phyloP scores from a whole-genome alignment of 768 basidiomycete species.

The Termitomyces sp. region DNA sequence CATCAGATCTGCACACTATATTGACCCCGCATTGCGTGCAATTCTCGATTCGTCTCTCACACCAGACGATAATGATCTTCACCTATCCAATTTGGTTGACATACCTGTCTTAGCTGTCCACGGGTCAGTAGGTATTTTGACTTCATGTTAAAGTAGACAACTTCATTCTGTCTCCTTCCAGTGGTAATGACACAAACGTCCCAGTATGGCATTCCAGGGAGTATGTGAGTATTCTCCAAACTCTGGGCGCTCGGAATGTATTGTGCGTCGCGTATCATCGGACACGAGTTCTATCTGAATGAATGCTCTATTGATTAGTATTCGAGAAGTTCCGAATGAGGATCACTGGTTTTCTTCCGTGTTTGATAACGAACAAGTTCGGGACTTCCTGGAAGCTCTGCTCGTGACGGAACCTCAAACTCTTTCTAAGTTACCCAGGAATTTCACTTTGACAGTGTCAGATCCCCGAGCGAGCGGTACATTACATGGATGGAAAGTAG shows the following conservation, averaged over 20 bases:
- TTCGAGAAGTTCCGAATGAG: constrained; percentile 54
- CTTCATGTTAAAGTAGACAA: background rate
- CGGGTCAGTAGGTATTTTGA: constrained; percentile 45
- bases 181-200: constrained; percentile 80
- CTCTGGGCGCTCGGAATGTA: constrained; percentile 46
- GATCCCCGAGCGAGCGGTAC: constrained; percentile 65
- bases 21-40: constrained; percentile 68
- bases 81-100: constrained; percentile 70
- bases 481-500: constrained; percentile 65
- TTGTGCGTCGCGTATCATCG: constrained; percentile 29
- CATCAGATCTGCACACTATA: constrained; percentile 64
- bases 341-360: constrained; percentile 69
- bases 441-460: constrained; percentile 71
- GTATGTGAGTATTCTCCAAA: constrained; percentile 48
- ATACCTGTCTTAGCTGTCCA: constrained; percentile 72
- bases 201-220: constrained; percentile 82
- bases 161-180: constrained; percentile 18
- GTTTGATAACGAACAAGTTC: constrained; percentile 49
- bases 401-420: constrained; percentile 10
- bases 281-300: background rate
- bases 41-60: constrained; percentile 72
- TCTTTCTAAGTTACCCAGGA: constrained; percentile 9
- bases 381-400: constrained; percentile 45
- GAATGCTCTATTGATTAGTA: constrained; percentile 27
- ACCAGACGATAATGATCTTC: constrained; percentile 84